Percentiles rank a stretch among this genome's conserved stretches.
Conservation (phyloP, 169 alveolate species). For the Miamiensis avidus region DNA sequence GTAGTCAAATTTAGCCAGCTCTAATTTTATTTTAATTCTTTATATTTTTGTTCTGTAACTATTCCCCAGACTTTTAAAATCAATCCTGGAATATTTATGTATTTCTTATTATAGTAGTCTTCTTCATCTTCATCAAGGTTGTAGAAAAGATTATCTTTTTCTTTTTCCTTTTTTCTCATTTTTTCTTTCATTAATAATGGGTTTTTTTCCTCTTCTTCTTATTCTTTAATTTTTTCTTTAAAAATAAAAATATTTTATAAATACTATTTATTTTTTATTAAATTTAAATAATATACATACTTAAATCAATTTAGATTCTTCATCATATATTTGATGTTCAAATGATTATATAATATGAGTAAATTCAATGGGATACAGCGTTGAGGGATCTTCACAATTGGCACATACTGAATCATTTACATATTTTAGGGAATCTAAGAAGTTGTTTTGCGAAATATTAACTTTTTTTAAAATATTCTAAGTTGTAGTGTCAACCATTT, state of each 20-base stretch:
- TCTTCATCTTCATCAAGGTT: conserved; percentile 29
- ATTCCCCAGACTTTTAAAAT: conserved; percentile 48
- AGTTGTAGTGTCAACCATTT: background rate
- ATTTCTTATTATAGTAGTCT: conserved; percentile 36
- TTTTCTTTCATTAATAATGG: conserved; percentile 6
- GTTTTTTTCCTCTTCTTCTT: conserved; percentile 4
- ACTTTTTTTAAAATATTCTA: background rate
- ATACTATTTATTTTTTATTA: too few relatives aligned
- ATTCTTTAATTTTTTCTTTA: background rate
- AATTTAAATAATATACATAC: background rate
- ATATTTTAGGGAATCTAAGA: too few relatives aligned
- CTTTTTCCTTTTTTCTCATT: conserved; percentile 14
- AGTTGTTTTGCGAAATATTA: too few relatives aligned
- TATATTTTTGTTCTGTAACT: conserved; percentile 39
- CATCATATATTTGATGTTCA: background rate
- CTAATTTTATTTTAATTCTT: conserved; percentile 33
- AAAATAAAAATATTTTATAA: background rate
- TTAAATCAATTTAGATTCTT: background rate
- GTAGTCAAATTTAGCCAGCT: conserved; percentile 44
- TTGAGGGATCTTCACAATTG: background rate
- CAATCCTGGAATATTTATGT: conserved; percentile 35
- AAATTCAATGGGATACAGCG: background rate
- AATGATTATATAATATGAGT: background rate
- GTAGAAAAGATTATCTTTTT: conserved; percentile 12
- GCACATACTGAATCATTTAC: background rate